Evolutionary conservation across 768 basidiomycete genomes (phyloP).

Genomic region (Artomyces pyxidatus): DNA sequence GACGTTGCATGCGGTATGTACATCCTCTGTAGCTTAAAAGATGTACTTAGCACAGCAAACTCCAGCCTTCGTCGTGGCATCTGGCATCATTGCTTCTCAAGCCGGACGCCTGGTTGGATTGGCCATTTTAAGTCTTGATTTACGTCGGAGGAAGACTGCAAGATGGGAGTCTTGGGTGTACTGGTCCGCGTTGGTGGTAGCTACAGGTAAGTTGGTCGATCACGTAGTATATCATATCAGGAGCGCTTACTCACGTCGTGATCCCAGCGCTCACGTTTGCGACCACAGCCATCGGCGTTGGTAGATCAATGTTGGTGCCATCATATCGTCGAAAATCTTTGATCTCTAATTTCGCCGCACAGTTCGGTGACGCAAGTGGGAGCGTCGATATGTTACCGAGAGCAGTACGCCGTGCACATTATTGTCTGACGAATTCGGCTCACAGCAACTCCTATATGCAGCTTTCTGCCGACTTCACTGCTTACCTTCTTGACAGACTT

Average conservation of each 20-base stretch:
- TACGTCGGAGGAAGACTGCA: neutral
- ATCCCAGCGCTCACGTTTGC: neutral
- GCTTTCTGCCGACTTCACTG: constrained; percentile 33
- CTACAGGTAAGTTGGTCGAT: constrained; percentile 3
- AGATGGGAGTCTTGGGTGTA: constrained; percentile 4
- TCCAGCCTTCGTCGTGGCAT: constrained; percentile 8
- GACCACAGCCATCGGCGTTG: neutral
- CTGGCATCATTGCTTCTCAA: constrained; percentile 1
- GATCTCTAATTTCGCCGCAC: constrained; percentile 1
- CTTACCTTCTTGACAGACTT: constrained; percentile 28
- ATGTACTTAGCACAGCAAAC: neutral
- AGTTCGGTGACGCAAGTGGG: neutral
- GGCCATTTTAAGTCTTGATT: constrained; percentile 4
- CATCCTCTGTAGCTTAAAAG: neutral
- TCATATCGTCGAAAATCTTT: neutral
- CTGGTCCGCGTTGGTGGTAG: constrained; percentile 5
- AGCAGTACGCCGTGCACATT: neutral
- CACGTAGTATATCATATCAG: neutral
- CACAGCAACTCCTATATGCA: too few relatives aligned
- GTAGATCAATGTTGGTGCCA: neutral
- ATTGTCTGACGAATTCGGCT: too few relatives aligned
- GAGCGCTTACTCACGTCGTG: neutral
- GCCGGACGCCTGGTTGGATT: constrained; percentile 8
- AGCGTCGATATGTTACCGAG: neutral
- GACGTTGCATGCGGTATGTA: neutral